These are phyloP conservation scores for Rutstroemia sp. DNA, from an alignment of 2,329 filamentous ascomycete genomes.

Conservation along the genomic window DNA sequence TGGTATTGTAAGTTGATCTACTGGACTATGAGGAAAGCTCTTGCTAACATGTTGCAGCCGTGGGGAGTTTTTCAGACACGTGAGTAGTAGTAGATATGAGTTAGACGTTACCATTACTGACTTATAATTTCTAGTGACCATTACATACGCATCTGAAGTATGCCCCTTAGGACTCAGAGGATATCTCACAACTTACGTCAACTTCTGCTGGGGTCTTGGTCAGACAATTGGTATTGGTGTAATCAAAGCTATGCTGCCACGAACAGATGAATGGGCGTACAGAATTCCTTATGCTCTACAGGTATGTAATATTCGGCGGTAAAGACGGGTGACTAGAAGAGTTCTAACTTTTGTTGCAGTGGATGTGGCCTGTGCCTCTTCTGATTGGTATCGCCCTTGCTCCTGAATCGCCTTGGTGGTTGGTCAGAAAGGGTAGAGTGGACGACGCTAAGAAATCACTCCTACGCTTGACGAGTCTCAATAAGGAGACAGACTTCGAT, in stretches of 20 bases:
- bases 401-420: conserved; percentile 43
- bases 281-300: conserved; percentile 44
- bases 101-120: background rate
- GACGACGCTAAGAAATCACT: conserved; percentile 35
- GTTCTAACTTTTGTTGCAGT: background rate
- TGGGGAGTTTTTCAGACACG: conserved; percentile 39
- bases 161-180: conserved; percentile 48
- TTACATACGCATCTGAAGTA: conserved; percentile 39
- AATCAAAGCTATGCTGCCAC: conserved; percentile 39
- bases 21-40: background rate
- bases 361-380: conserved; percentile 34
- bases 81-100: conserved; percentile 32
- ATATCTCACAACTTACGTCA: conserved; percentile 48
- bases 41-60: conserved; percentile 24
- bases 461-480: conserved; percentile 29
- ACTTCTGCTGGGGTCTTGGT: conserved; percentile 47
- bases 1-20: conserved; percentile 24
- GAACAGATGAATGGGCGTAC: conserved; percentile 42
- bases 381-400: conserved; percentile 40
- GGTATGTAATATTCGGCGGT: background rate
- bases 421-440: conserved; percentile 37
- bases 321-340: too few species aligned
- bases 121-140: background rate
- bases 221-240: conserved; percentile 44
- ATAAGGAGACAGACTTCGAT: conserved; percentile 37